phyloP scores from a whole-genome alignment of 495 filamentous ascomycete genomes.

The Daldinia decipiens region DNA sequence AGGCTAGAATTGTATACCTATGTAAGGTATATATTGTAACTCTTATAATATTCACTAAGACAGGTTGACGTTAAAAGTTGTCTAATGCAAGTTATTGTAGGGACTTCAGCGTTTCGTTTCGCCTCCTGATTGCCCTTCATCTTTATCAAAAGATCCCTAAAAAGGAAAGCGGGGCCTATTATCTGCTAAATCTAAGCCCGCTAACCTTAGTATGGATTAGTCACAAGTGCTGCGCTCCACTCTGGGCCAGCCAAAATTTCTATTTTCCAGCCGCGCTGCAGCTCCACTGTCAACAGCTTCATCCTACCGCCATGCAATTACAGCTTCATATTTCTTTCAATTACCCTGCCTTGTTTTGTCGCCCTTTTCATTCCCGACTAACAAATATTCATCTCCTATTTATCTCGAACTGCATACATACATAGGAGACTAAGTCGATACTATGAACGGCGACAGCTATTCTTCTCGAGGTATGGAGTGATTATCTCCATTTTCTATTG shows the following conservation, averaged over 20 bases:
- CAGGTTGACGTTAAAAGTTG: not conserved
- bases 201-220: constrained; percentile 26
- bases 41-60: not conserved
- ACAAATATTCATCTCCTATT: not conserved
- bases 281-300: constrained; percentile 44
- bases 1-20: not conserved
- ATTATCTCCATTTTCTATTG: constrained; percentile 31
- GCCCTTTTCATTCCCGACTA: not conserved
- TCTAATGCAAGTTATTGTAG: not conserved
- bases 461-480: constrained; percentile 74
- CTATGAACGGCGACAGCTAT: constrained; percentile 90
- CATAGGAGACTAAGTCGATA: constrained; percentile 47
- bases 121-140: constrained; percentile 1
- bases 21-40: not conserved
- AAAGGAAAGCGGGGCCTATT: constrained; percentile 32
- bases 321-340: constrained; percentile 35
- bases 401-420: not conserved
- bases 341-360: constrained; percentile 9
- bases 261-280: constrained; percentile 51
- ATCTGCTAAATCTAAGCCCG: constrained; percentile 10
- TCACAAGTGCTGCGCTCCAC: constrained; percentile 8
- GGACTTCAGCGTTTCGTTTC: not conserved
- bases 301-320: constrained; percentile 18
- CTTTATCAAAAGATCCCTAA: constrained; percentile 13
- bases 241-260: constrained; percentile 48